A percentile compares a stretch with the other conserved stretches of the same genome.
These are phyloP conservation scores for Nothopassalora personata DNA, from an alignment of 2,329 filamentous ascomycete genomes.

Conservation along the genomic window DNA sequence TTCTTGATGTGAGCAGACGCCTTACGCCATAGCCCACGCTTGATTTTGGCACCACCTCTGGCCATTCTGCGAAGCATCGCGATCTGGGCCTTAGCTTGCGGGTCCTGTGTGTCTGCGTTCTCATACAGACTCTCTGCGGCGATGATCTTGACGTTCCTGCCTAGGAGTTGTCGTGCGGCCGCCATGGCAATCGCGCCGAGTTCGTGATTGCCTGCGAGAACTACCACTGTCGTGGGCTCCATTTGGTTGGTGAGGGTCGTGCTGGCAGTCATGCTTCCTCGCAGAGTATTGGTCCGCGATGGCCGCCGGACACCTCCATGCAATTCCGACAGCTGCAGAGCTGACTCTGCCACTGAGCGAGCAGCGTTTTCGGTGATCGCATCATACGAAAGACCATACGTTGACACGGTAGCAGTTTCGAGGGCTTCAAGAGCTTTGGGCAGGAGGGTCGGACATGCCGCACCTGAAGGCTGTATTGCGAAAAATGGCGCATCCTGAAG, in stretches of 20 bases:
- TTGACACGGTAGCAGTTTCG: conserved; percentile 82
- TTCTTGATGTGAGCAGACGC: conserved; percentile 50
- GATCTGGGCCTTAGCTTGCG: conserved; percentile 74
- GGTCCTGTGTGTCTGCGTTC: conserved; percentile 72
- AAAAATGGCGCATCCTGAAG: conserved; percentile 37
- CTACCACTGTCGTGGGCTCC: conserved; percentile 54
- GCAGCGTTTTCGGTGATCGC: conserved; percentile 90
- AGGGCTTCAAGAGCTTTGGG: conserved; percentile 86
- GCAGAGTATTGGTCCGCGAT: conserved; percentile 43
- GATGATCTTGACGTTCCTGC: conserved; percentile 73
- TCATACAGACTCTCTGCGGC: conserved; percentile 82
- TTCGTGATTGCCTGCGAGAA: conserved; percentile 94
- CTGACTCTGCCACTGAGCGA: conserved; percentile 79
- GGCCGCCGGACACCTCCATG: conserved; percentile 21
- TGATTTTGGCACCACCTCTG: conserved; percentile 54
- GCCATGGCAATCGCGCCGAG: conserved; percentile 79
- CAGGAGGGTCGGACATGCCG: conserved; percentile 53
- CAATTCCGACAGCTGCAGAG: conserved; percentile 44
- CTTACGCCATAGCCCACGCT: conserved; percentile 51
- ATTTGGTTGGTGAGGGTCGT: conserved; percentile 46
- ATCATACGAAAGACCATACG: conserved; percentile 80
- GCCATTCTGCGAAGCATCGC: conserved; percentile 76
- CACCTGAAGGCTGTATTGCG: conserved; percentile 49
- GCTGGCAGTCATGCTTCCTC: conserved; percentile 54
- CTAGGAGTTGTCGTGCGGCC: conserved; percentile 78